Percentiles rank a stretch among this genome's conserved stretches.
phyloP scores from a whole-genome alignment of 441 rosid genomes.

The Gossypium aridum region DNA sequence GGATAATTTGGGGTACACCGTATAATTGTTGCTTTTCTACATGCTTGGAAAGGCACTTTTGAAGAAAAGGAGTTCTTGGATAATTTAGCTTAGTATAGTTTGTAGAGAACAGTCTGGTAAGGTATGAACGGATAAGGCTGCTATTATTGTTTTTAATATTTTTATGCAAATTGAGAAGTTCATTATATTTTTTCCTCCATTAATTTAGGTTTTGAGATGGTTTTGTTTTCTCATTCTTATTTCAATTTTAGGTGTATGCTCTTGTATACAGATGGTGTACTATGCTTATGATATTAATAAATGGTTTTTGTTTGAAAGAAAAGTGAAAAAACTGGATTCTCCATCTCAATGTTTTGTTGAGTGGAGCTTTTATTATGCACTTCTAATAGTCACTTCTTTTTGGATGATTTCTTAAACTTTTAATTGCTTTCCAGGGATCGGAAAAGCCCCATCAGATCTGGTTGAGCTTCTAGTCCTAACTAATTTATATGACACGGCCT shows the following conservation, averaged over 20 bases:
- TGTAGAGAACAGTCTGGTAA: not conserved
- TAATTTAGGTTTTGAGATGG: not conserved
- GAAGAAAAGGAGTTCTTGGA: not conserved
- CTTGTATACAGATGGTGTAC: not conserved
- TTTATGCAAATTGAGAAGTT: not conserved
- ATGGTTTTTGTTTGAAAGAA: not conserved
- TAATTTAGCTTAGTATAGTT: not conserved
- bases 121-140: not conserved
- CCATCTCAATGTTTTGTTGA: slow-evolving; percentile 4
- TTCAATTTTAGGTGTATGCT: not conserved
- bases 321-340: not conserved
- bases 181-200: not conserved
- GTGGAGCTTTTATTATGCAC: not conserved
- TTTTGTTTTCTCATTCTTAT: not conserved
- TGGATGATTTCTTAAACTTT: slow-evolving; percentile 16
- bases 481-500: slow-evolving; percentile 81
- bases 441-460: slow-evolving; percentile 58
- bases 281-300: slow-evolving; percentile 4
- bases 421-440: slow-evolving; percentile 35
- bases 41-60: not conserved
- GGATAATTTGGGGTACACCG: not conserved
- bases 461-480: slow-evolving; percentile 70
- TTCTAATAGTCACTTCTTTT: not conserved
- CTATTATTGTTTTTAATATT: not conserved
- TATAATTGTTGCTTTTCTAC: not conserved